Evolutionary conservation across 202 grass and related monocot genomes (phyloP), one percentile per base, ranked within the genome.

Genomic region (Zizania palustris): DNA sequence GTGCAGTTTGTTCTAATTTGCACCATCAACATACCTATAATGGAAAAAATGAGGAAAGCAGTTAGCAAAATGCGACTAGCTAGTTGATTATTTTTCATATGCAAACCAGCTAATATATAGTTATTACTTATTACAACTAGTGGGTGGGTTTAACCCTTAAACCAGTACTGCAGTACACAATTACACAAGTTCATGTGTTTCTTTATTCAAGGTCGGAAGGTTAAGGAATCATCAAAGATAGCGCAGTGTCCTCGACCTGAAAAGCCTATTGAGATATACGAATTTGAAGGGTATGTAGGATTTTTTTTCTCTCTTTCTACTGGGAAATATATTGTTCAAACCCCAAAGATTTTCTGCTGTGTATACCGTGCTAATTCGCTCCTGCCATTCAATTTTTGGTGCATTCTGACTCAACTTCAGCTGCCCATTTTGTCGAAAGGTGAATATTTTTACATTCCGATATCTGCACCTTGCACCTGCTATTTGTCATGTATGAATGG

Each of bases 351-450:
- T 76, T 63, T 66, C 3, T 78, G 35, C 41, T 41, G 15, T 67
- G 16, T 79, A 16, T 55, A 6, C 19, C 13, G 42, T 63, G 20
- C 77, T 88, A 51, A 58, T 28, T 22, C 65, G 7, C 54, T 41
- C 33, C 14, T 74, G 72, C 41, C 3, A 35, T 70, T 73, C 58
- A 43, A 61, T 11, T 77, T 49, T 73, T 41, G 81, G 41, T 81
- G 65, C 75, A 38, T 35, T 59, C 28, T 85, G 64, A 36, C n/a
- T 54, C 79, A 72, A 73, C 63, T 80, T 67, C 88, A 97, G 95
- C 5, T 97, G 95, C 74, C 95, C 95, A n/a, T 97, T 97, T 79
- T 97, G 95, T 78, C 82, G 89, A 4, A 97, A 97, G 95, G 95
- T 97, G 81, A 84, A 71, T 58, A 62, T 48, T 41, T 45, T 61